Evolutionary conservation across 129 eudicot genomes (phyloP), one percentile per base, ranked within the genome.

Genomic region (Flaveria bidentis): DNA sequence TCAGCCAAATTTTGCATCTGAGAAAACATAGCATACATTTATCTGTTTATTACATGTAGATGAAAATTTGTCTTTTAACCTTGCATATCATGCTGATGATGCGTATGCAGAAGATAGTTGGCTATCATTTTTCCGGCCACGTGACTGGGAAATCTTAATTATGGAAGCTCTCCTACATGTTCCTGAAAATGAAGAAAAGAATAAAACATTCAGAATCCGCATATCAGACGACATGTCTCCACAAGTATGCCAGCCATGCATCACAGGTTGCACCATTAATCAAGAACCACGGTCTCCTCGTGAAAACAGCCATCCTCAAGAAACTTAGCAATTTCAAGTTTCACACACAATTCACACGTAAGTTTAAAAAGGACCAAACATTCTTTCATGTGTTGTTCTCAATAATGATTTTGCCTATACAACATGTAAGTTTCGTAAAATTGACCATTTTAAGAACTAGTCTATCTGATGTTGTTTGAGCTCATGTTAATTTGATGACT

Each of bases 141-240:
- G 89, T 5, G 96, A 89, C 63, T 91, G 96, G 91, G 96, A 94
- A 39, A 89, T 94, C 51, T 88, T 94, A 42, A 83, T 94, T 15
- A 89, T 94, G 96, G 98, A 94, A 85, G 97, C 96, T 47, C 90
- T 94, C 18, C 78, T 94, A 71, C 92, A 94, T 20, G 88, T 91
- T 58, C 98, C 98, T 2, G 86, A 83, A 60, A 94, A 94, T 70
- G 98, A 94, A 58, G 91, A 87, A 86, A 79, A 86, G 75, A 82
- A 84, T 42, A 85, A 77, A 84, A 94, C 96, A 3, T 84, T 87
- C 49, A 85, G 96, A 28, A 85, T 94, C 58, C 85, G 86, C 56
- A 69, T 91, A 45, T 82, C 90, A 14, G 93, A 89, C 36, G 78
- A 81, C 56, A 22, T 80, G 3, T 41, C 90, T 33, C 67, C 93